Evolutionary conservation across 2,329 filamentous ascomycete genomes (phyloP), one percentile per base, ranked within the genome.

Genomic region (Trichophyton simii): DNA sequence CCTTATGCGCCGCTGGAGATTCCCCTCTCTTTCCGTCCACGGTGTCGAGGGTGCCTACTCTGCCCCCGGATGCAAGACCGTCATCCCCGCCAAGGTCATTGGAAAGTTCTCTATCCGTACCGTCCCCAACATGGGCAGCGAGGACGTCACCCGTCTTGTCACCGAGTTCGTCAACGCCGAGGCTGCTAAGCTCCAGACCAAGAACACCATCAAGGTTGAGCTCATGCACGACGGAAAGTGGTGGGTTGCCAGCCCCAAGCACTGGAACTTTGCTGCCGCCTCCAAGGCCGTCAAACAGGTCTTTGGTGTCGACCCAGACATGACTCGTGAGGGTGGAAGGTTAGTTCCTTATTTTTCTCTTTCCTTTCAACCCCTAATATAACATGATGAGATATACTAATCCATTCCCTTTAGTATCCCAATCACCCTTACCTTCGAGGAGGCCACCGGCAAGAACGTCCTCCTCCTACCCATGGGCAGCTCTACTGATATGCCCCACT

Each of bases 71-170:
- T 94, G 91, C 62, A 99, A 99, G 83, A 99, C 94, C 0, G 94
- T 99, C 70, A 99, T 99, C 69, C 94, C 94, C 2, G 92, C 94
- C 71, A 96, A 96, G 81, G 94, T 99, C 62, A 88, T 87, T 70
- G 94, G 94, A 77, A 99, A 99, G 79, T 99, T 99, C 81, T 95
- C 89, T 58, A 96, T 99, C 77, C 87, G 94, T 68, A 97, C 91
- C 41, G 94, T 99, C 22, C 94, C 94, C 60, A 85, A 99, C 78
- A 99, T 99, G 94, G 88, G 96, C 73, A 90, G 90, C 68, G 86
- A 90, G 61, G 84, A 87, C 71, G 95, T 96, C 70, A 95, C 95
- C 77, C 82, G 85, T 72, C 81, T 87, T 52, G 92, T 99, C 50
- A 88, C 85, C 78, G 86, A 88, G 74, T 88, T 91, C 74, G 82